These are phyloP conservation scores for Poronia punctata DNA, from an alignment of 495 filamentous ascomycete species.

Conservation along the genomic window DNA sequence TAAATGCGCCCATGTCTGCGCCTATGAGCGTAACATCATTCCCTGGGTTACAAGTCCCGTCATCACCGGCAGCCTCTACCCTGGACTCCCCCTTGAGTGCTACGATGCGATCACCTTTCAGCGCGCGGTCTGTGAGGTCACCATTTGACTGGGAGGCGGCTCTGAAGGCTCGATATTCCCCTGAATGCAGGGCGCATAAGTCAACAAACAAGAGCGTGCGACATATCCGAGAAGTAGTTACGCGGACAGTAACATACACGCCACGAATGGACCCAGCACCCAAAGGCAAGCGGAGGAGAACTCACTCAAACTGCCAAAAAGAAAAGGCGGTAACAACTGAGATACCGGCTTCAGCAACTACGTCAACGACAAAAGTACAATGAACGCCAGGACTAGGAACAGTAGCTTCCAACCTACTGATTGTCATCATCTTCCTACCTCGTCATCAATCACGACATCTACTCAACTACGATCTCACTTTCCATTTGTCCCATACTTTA, in stretches of 20 bases:
- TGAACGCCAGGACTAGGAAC: neutral
- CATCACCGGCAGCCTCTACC: constrained; percentile 49
- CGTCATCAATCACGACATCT: constrained; percentile 2
- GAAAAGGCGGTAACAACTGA: constrained; percentile 14
- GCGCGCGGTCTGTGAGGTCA: constrained; percentile 48
- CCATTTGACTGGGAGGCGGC: constrained; percentile 57
- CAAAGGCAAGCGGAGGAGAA: constrained; percentile 67
- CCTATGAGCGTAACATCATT: constrained; percentile 40
- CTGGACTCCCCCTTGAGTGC: constrained; percentile 37
- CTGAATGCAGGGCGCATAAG: constrained; percentile 37
- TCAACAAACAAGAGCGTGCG: constrained; percentile 44
- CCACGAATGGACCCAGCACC: constrained; percentile 63
- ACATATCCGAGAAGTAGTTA: constrained; percentile 63
- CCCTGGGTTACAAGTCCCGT: constrained; percentile 51
- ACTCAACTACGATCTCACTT: constrained; percentile 13
- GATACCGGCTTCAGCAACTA: constrained; percentile 1
- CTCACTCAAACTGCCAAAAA: constrained; percentile 21
- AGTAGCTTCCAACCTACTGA: neutral
- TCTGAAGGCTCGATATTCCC: constrained; percentile 42
- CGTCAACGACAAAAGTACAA: neutral
- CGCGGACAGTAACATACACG: constrained; percentile 69
- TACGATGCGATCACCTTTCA: constrained; percentile 39
- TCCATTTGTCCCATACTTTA: constrained; percentile 25
- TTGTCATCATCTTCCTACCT: constrained; percentile 1
- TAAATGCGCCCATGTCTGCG: constrained; percentile 48